phyloP scores from a whole-genome alignment of 192 early-diverging fungal genomes.

The Cetraspora pellucida region DNA sequence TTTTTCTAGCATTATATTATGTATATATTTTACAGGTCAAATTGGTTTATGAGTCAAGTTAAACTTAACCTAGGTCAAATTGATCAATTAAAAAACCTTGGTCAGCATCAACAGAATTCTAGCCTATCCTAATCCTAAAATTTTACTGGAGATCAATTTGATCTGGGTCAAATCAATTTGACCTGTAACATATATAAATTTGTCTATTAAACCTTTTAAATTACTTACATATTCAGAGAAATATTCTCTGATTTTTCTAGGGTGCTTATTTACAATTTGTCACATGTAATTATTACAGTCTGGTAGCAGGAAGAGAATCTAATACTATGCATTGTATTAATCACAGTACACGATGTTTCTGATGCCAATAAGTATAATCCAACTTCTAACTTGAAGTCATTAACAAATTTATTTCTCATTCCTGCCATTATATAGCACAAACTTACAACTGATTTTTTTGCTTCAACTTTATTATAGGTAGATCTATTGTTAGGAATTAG shows the following conservation, averaged over 20 bases:
- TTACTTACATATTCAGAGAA: too few relatives aligned
- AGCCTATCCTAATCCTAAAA: too few relatives aligned
- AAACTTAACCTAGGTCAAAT: too few relatives aligned
- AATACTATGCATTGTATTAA: background rate
- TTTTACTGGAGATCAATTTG: too few relatives aligned
- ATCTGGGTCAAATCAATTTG: too few relatives aligned
- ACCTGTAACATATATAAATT: too few relatives aligned
- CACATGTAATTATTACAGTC: background rate
- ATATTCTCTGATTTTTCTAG: background rate
- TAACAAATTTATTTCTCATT: background rate
- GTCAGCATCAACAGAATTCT: too few relatives aligned
- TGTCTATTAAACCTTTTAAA: too few relatives aligned
- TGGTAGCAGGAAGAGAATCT: background rate
- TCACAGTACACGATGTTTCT: background rate
- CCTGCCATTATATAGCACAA: background rate
- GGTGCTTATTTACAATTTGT: background rate
- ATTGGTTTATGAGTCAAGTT: too few relatives aligned
- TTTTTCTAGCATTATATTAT: too few relatives aligned
- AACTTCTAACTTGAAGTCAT: conserved; percentile 1
- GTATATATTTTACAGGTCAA: too few relatives aligned
- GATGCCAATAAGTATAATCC: background rate
- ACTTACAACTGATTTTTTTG: background rate
- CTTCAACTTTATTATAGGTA: background rate
- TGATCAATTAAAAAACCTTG: too few relatives aligned
- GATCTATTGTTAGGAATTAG: background rate